A percentile compares a stretch with the other conserved stretches of the same genome.
Conservation (phyloP, 495 filamentous ascomycete species). For the Wilcoxina mikolae region DNA sequence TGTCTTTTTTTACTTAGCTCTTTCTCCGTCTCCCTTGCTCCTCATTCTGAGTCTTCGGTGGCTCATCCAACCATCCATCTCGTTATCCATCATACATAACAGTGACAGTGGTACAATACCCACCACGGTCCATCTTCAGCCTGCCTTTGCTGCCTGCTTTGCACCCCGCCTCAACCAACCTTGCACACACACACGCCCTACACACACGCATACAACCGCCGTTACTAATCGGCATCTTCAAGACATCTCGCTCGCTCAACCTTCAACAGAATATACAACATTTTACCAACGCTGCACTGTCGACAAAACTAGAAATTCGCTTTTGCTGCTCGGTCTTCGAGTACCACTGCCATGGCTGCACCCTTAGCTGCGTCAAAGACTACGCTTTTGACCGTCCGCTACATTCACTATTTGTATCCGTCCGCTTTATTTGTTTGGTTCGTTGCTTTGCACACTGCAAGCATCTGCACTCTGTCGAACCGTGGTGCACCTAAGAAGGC, state of each 20-base stretch:
- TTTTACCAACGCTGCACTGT: not conserved
- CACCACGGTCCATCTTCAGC: not conserved
- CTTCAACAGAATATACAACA: not conserved
- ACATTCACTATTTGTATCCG: constrained; percentile 40
- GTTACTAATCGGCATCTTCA: constrained; percentile 3
- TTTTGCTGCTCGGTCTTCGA: not conserved
- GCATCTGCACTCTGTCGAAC: constrained; percentile 42
- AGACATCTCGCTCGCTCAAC: too few species aligned
- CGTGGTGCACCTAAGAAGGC: constrained; percentile 30
- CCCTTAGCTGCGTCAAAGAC: not conserved
- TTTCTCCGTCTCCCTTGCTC: not conserved
- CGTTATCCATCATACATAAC: not conserved
- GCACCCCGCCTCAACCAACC: not conserved
- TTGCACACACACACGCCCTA: not conserved
- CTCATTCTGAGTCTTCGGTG: not conserved
- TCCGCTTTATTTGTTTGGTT: constrained; percentile 43
- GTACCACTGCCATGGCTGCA: constrained; percentile 2
- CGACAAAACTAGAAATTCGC: too few species aligned
- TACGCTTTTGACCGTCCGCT: not conserved
- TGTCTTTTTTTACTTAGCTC: not conserved
- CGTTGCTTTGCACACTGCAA: constrained; percentile 35
- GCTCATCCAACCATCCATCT: not conserved
- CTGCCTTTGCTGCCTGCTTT: not conserved
- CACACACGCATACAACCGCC: too few species aligned
- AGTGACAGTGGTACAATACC: not conserved